Evolutionary conservation across 2,329 filamentous ascomycete genomes (phyloP).

Genomic region (Xylariomycetidae sp.): DNA sequence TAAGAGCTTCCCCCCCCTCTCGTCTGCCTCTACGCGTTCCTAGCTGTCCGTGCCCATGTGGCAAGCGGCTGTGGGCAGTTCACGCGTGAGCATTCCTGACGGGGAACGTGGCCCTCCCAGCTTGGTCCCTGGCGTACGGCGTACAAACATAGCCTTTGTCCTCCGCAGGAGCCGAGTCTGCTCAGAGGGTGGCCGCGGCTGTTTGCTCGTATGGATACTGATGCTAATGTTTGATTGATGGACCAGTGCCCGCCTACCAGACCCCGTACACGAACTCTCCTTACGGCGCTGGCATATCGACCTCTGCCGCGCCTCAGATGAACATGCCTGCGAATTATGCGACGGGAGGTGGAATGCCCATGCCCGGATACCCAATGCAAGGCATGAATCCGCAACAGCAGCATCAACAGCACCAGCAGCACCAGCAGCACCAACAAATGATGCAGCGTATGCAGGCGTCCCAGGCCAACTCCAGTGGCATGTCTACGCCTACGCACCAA

Average conservation of each 20-base stretch:
- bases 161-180: too few relatives aligned
- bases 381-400: conserved; percentile 40
- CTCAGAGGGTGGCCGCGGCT: too few relatives aligned
- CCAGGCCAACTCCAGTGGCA: conserved; percentile 29
- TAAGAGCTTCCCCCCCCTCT: conserved; percentile 32
- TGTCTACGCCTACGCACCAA: conserved; percentile 31
- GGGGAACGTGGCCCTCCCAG: conserved; percentile 8
- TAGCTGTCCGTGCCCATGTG: conserved; percentile 9
- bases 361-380: conserved; percentile 52
- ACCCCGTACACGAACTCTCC: conserved; percentile 52
- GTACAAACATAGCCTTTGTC: too few relatives aligned
- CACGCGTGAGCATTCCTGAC: conserved; percentile 7
- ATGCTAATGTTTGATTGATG: conserved; percentile 25
- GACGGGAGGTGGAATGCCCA: conserved; percentile 44
- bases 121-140: too few relatives aligned
- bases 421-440: conserved; percentile 37
- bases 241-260: conserved; percentile 48
- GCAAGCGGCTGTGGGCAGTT: conserved; percentile 10
- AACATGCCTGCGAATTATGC: conserved; percentile 48
- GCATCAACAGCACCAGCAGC: conserved; percentile 22
- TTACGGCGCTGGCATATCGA: conserved; percentile 48
- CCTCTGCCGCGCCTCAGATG: conserved; percentile 42
- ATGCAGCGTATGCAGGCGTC: conserved; percentile 38
- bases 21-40: conserved; percentile 9
- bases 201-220: too few relatives aligned